phyloP scores from a whole-genome alignment of 2,329 filamentous ascomycete species.

The Chalaropsis thielavioides region DNA sequence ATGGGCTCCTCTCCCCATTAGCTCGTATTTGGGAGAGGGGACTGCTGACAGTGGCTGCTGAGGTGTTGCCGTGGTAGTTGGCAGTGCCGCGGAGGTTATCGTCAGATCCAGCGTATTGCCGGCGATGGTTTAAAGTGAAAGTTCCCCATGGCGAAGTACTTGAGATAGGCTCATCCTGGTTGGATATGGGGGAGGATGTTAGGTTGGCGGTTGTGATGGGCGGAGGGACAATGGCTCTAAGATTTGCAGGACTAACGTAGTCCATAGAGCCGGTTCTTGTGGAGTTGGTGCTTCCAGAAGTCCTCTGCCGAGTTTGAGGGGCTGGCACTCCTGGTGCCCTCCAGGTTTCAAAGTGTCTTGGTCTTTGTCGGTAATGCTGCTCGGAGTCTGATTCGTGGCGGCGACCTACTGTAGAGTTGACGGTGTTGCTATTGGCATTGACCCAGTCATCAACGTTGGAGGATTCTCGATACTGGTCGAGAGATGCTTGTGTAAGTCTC shows the following conservation, averaged over 20 bases:
- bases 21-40: background rate
- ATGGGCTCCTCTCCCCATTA: conserved; percentile 1
- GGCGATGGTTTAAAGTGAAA: conserved; percentile 9
- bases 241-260: background rate
- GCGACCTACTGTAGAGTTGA: background rate
- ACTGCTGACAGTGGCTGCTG: background rate
- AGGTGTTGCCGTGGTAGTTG: background rate
- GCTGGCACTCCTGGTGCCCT: background rate
- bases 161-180: background rate
- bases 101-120: conserved; percentile 2
- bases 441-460: conserved; percentile 3
- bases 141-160: conserved; percentile 8
- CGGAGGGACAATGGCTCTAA: background rate
- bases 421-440: background rate
- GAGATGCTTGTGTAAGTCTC: conserved; percentile 5
- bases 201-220: background rate
- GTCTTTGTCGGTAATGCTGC: conserved; percentile 8
- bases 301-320: background rate
- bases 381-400: conserved; percentile 13
- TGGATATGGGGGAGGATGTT: background rate
- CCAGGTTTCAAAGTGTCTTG: conserved; percentile 13
- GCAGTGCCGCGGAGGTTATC: background rate
- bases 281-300: background rate
- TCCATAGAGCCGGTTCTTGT: background rate
- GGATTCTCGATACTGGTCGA: conserved; percentile 7